phyloP scores from a whole-genome alignment of 129 eudicot species.

The Lactuca saligna region DNA sequence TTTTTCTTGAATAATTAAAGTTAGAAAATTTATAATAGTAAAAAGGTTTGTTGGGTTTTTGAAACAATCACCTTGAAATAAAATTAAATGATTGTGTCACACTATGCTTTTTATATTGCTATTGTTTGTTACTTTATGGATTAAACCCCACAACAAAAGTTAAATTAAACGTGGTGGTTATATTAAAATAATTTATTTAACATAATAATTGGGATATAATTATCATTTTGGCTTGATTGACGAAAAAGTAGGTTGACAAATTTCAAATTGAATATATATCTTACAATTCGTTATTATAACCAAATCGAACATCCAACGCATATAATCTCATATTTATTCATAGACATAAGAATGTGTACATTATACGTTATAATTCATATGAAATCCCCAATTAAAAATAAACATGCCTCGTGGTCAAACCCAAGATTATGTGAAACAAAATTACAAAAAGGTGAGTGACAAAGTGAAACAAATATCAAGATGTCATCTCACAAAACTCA shows the following conservation, averaged over 20 bases:
- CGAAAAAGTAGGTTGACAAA: background rate
- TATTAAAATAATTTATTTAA: too few species aligned
- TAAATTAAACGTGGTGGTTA: background rate
- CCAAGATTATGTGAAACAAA: slow-evolving; percentile 9
- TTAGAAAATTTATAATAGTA: background rate
- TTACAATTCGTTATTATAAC: background rate
- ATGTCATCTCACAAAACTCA: background rate
- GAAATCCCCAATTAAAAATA: slow-evolving; percentile 4
- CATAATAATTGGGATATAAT: background rate
- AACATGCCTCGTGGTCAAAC: slow-evolving; percentile 3
- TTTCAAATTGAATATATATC: background rate
- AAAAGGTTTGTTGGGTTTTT: background rate
- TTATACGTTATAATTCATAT: slow-evolving; percentile 12
- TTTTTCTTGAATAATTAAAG: too few species aligned
- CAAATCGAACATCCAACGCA: background rate
- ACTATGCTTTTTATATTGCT: background rate
- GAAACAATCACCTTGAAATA: too few species aligned
- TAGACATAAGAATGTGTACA: slow-evolving; percentile 6
- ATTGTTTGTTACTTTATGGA: background rate
- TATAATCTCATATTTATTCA: slow-evolving; percentile 1
- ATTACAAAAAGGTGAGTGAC: background rate
- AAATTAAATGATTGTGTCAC: background rate
- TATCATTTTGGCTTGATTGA: background rate
- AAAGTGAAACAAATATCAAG: background rate
- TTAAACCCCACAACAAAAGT: background rate